Evolutionary conservation across 2,329 filamentous ascomycete species (phyloP), one percentile per base, ranked within the genome.

Genomic region (Epichloe aotearoae): DNA sequence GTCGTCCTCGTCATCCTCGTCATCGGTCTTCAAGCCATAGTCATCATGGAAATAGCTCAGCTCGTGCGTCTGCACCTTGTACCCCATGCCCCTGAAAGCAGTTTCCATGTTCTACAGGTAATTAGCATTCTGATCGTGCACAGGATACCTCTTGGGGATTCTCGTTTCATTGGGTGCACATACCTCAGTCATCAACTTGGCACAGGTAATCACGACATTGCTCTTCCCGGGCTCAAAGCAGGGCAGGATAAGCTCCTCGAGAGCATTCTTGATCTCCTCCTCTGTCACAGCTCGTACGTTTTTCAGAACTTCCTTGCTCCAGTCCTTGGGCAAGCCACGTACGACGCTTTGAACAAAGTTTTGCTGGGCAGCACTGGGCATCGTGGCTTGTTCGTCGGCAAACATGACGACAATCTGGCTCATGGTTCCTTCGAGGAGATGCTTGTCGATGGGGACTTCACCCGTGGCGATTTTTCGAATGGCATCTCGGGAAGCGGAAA

Each of bases 191-290:
- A 96, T 85, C 46, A 88, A 78, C 15, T 85, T 84, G 19, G 88
- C 86, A 64, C 91, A 96, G 7, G 91, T 95, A 48, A 96, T 77
- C 3, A 96, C 82, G 49, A 96, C 71, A 63, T 97, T 94, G 56
- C 88, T 83, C 64, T 77, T 88, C 19, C 83, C 80, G 0, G 90
- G 82, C 56, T 82, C 76, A 65, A 98, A 97, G 37, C 93, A 75
- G 0, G 86, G 84, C 58, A 95, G 63, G 33, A 98, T 75, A 49
- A 91, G 75, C 17, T 88, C 82, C 49, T 71, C 77, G 71, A 98
- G 80, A 2, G 80, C 86, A 23, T 73, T 72, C 64, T 80, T 84
- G 56, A 97, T 85, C 61, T 96, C 80, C 12, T 90, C 83, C 2
- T 82, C 77, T 0, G 74, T 83, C 5, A 96, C 87, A 42, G 78